Evolutionary conservation across 805 yeast genomes (phyloP).

Genomic region (Kluyveromyces starmeri): DNA sequence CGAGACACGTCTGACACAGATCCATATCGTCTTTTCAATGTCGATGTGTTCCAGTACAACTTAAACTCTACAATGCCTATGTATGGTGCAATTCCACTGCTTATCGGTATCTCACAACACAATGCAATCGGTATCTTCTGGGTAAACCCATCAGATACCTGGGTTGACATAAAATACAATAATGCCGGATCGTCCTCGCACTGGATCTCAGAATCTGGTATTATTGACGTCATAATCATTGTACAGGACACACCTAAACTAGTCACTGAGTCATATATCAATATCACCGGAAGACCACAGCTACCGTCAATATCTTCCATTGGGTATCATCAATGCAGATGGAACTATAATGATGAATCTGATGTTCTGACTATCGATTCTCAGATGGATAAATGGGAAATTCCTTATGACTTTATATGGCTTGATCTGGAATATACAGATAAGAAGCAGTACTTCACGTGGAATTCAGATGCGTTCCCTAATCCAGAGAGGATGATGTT

Average conservation of each 20-base stretch:
- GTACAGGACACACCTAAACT: conserved; percentile 44
- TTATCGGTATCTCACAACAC: conserved; percentile 56
- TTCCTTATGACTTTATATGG: conserved; percentile 93
- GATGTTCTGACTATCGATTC: conserved; percentile 70
- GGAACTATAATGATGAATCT: conserved; percentile 88
- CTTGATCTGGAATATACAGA: conserved; percentile 90
- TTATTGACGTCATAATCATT: conserved; percentile 63
- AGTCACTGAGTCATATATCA: conserved; percentile 53
- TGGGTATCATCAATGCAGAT: conserved; percentile 94
- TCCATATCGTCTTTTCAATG: conserved; percentile 86
- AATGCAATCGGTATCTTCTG: conserved; percentile 74
- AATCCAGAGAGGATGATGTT: conserved; percentile 61
- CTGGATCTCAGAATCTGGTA: conserved; percentile 92
- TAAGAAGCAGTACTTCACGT: conserved; percentile 79
- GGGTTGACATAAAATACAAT: conserved; percentile 50
- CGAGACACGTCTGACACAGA: conserved; percentile 54
- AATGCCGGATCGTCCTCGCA: conserved; percentile 41
- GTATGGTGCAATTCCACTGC: conserved; percentile 92
- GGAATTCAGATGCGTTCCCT: conserved; percentile 71
- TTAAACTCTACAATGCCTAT: conserved; percentile 74
- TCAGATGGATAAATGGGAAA: conserved; percentile 59
- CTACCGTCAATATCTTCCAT: conserved; percentile 72
- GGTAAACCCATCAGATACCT: conserved; percentile 91
- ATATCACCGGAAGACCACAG: conserved; percentile 60
- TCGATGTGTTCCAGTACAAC: conserved; percentile 92